A percentile compares a stretch with the other conserved stretches of the same genome.
Evolutionary conservation across 2,329 filamentous ascomycete genomes (phyloP).

Genomic region (Alternaria alternata): DNA sequence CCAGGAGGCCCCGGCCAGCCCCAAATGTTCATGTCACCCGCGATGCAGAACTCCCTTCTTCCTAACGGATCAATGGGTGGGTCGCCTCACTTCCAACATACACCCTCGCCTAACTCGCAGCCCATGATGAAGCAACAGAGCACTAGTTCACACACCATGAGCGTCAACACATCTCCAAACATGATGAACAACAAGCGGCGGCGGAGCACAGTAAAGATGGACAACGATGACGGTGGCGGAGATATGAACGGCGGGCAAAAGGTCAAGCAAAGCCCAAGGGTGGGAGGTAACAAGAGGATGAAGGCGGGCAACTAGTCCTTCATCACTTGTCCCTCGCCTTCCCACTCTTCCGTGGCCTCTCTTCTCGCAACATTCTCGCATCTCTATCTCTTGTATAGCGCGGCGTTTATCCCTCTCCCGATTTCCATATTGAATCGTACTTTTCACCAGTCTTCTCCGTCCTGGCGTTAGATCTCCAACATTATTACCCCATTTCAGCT

Average conservation of each 20-base stretch:
- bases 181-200: slow-evolving; percentile 67
- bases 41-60: slow-evolving; percentile 63
- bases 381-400: slow-evolving; percentile 35
- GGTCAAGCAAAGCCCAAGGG: slow-evolving; percentile 60
- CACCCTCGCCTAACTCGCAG: slow-evolving; percentile 57
- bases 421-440: slow-evolving; percentile 10
- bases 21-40: slow-evolving; percentile 65
- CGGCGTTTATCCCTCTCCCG: slow-evolving; percentile 31
- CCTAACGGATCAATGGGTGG: slow-evolving; percentile 58
- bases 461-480: slow-evolving; percentile 15
- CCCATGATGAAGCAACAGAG: slow-evolving; percentile 66
- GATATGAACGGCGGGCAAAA: slow-evolving; percentile 53
- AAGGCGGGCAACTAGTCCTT: slow-evolving; percentile 37
- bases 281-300: slow-evolving; percentile 51
- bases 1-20: slow-evolving; percentile 43
- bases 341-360: not conserved
- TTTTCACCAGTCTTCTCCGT: slow-evolving; percentile 1
- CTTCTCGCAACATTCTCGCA: slow-evolving; percentile 12
- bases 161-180: slow-evolving; percentile 70
- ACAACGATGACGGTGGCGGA: slow-evolving; percentile 60
- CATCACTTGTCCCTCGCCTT: not conserved
- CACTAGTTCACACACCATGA: slow-evolving; percentile 62
- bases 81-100: slow-evolving; percentile 58
- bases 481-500: slow-evolving; percentile 15
- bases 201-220: slow-evolving; percentile 67